phyloP scores from a whole-genome alignment of 1,284 basidiomycete genomes.

The Schizopora paradoxa region DNA sequence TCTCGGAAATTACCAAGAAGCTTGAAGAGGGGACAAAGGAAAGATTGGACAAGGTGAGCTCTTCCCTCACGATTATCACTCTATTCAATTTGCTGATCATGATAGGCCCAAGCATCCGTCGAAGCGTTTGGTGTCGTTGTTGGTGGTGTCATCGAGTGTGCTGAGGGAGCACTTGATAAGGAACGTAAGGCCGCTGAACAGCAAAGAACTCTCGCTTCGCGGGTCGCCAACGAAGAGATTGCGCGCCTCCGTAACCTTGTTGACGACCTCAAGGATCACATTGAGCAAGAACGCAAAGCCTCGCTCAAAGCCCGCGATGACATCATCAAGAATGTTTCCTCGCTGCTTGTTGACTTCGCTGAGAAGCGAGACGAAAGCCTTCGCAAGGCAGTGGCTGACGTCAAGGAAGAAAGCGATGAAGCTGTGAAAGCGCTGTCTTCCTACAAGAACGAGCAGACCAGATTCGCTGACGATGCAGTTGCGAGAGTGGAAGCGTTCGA shows the following conservation, averaged over 20 bases:
- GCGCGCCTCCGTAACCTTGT: conserved; percentile 70
- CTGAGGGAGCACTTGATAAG: conserved; percentile 48
- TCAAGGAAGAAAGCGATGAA: conserved; percentile 52
- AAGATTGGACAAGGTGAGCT: conserved; percentile 40
- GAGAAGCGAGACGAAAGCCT: conserved; percentile 67
- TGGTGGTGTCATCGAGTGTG: conserved; percentile 55
- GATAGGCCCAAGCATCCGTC: conserved; percentile 48
- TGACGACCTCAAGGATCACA: conserved; percentile 51
- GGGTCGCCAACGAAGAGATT: conserved; percentile 56
- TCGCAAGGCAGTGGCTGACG: conserved; percentile 47
- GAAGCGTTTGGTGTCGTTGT: conserved; percentile 48
- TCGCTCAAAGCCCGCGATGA: conserved; percentile 66
- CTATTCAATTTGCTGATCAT: conserved; percentile 6
- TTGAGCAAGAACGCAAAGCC: conserved; percentile 63
- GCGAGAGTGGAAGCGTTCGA: conserved; percentile 33
- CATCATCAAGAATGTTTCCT: conserved; percentile 66
- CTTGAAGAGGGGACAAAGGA: too few relatives aligned
- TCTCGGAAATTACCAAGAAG: too few relatives aligned
- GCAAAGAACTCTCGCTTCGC: conserved; percentile 46
- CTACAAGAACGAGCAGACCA: conserved; percentile 45
- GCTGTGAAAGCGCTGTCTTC: conserved; percentile 46
- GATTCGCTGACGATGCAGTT: conserved; percentile 39
- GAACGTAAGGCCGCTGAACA: conserved; percentile 50
- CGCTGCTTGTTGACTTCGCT: conserved; percentile 66
- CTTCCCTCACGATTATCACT: neutral